These are phyloP conservation scores for Neonectria ditissima DNA, from an alignment of 2,329 filamentous ascomycete genomes.

Conservation along the genomic window DNA sequence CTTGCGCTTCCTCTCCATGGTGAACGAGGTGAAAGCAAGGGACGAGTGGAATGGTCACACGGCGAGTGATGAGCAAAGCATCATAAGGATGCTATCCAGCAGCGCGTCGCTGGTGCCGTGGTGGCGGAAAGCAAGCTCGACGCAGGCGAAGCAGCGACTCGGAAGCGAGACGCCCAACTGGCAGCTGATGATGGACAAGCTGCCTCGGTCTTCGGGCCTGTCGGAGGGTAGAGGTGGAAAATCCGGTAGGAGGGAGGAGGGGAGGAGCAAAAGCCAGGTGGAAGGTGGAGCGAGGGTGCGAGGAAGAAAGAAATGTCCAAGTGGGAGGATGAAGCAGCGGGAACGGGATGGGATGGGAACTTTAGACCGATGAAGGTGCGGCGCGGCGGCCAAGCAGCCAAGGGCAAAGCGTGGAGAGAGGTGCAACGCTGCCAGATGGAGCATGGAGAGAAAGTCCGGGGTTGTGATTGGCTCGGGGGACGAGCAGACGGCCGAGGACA, in stretches of 20 bases:
- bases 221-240: neutral
- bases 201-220: neutral
- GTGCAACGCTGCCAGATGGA: constrained; percentile 23
- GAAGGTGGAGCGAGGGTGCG: neutral
- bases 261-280: neutral
- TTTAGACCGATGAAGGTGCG: constrained; percentile 26
- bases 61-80: constrained; percentile 40
- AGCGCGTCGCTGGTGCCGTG: constrained; percentile 37
- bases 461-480: constrained; percentile 15
- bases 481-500: constrained; percentile 15
- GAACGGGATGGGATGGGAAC: constrained; percentile 20
- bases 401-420: constrained; percentile 7
- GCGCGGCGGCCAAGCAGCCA: constrained; percentile 17
- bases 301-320: constrained; percentile 1
- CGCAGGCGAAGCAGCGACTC: constrained; percentile 3
- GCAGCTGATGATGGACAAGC: constrained; percentile 3
- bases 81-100: constrained; percentile 49
- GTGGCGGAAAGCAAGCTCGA: constrained; percentile 15
- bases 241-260: neutral
- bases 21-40: constrained; percentile 26
- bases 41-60: constrained; percentile 38
- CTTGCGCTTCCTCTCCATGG: constrained; percentile 76
- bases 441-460: constrained; percentile 24
- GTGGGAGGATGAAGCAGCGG: constrained; percentile 27
- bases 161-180: constrained; percentile 9